phyloP scores from a whole-genome alignment of 1,139 yeast genomes.

The Blastobotrys raffinosifermentans region DNA sequence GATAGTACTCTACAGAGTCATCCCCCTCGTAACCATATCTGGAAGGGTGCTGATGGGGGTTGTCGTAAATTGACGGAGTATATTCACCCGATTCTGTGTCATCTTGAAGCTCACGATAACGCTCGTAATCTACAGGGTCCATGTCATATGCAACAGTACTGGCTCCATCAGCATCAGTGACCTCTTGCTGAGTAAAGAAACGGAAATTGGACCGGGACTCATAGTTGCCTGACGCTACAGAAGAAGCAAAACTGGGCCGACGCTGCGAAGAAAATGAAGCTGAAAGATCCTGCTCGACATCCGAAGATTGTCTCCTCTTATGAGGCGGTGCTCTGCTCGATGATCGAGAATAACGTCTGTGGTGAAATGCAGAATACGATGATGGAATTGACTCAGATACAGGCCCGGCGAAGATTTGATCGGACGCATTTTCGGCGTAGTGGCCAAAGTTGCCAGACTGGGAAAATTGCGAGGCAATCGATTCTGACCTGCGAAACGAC shows the following conservation, averaged over 20 bases:
- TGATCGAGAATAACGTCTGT: conserved; percentile 35
- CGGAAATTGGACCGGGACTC: conserved; percentile 44
- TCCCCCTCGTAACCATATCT: conserved; percentile 15
- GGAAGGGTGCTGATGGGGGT: conserved; percentile 20
- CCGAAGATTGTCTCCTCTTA: no score
- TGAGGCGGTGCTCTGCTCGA: conserved; percentile 1
- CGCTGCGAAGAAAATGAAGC: neutral
- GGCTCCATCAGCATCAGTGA: conserved; percentile 77
- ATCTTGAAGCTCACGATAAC: conserved; percentile 32
- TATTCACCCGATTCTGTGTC: conserved; percentile 32
- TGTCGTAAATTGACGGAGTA: conserved; percentile 7
- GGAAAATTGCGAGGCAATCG: neutral
- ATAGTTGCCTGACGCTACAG: conserved; percentile 19
- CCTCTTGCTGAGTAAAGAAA: conserved; percentile 77
- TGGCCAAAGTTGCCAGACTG: conserved; percentile 9
- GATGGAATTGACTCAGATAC: conserved; percentile 86
- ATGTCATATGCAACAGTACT: conserved; percentile 67
- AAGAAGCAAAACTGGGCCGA: conserved; percentile 2
- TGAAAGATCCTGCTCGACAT: no score
- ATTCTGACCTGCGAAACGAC: no score
- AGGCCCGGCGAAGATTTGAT: conserved; percentile 87
- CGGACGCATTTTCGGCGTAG: conserved; percentile 33
- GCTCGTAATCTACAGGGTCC: conserved; percentile 38
- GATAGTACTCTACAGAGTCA: conserved; percentile 12
- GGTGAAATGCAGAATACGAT: conserved; percentile 83